phyloP scores from a whole-genome alignment of 2,329 filamentous ascomycete genomes.

The Lachnellula occidentalis region DNA sequence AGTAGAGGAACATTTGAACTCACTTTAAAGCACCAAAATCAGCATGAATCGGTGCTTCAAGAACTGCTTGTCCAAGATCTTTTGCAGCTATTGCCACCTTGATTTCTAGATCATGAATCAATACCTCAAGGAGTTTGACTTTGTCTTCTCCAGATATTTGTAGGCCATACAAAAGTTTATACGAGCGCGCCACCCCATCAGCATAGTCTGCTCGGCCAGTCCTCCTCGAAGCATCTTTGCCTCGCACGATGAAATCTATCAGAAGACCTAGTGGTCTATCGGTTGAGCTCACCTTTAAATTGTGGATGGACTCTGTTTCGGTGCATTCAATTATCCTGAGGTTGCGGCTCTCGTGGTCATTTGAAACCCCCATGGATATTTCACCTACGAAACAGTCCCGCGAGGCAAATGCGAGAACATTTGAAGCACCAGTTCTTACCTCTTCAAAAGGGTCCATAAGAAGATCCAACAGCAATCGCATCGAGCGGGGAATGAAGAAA shows the following conservation, averaged over 20 bases:
- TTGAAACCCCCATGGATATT: neutral
- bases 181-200: slow-evolving; percentile 78
- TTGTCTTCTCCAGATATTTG: slow-evolving; percentile 39
- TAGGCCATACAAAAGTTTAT: slow-evolving; percentile 62
- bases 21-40: slow-evolving; percentile 63
- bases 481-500: slow-evolving; percentile 43
- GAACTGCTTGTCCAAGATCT: slow-evolving; percentile 62
- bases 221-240: slow-evolving; percentile 53
- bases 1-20: slow-evolving; percentile 12
- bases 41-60: slow-evolving; percentile 63
- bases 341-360: neutral
- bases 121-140: slow-evolving; percentile 47
- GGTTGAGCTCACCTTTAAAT: neutral
- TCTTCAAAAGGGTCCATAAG: slow-evolving; percentile 91
- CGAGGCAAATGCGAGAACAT: slow-evolving; percentile 46
- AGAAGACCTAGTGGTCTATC: slow-evolving; percentile 32
- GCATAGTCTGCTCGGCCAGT: slow-evolving; percentile 88
- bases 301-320: too few relatives aligned
- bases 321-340: too few relatives aligned
- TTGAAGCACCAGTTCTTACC: slow-evolving; percentile 58
- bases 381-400: slow-evolving; percentile 25
- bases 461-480: slow-evolving; percentile 68
- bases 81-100: slow-evolving; percentile 59
- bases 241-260: slow-evolving; percentile 43
- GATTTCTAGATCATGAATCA: slow-evolving; percentile 57